These are phyloP conservation scores for Colletotrichum melonis DNA, from an alignment of 2,329 filamentous ascomycete species.

Conservation along the genomic window DNA sequence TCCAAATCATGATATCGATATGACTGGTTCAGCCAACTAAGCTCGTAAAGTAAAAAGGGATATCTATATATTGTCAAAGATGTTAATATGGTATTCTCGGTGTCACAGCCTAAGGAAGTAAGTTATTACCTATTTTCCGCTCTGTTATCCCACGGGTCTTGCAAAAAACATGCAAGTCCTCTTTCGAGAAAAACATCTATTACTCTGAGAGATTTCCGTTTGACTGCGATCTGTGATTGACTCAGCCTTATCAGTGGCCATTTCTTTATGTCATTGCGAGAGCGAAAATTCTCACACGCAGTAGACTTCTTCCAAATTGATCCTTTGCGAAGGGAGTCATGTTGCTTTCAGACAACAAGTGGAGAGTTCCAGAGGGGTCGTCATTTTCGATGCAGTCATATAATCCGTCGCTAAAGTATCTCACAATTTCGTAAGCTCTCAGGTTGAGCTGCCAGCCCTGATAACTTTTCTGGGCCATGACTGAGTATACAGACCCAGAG, in stretches of 20 bases:
- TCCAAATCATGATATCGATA: not conserved
- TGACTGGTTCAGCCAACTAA: accelerated
- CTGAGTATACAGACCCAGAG: not conserved
- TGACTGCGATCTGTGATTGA: not conserved
- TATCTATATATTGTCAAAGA: not conserved
- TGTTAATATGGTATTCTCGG: no score
- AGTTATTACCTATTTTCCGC: no score
- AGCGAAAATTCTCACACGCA: not conserved
- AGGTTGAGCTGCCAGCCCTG: conserved; percentile 6
- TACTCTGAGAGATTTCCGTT: accelerated
- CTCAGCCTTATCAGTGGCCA: not conserved
- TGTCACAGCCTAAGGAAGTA: no score
- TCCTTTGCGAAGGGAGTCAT: not conserved
- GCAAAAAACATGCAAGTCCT: not conserved
- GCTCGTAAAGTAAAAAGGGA: not conserved
- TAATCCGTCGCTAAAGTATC: accelerated
- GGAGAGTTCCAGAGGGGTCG: not conserved
- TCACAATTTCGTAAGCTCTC: not conserved
- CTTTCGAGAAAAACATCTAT: not conserved
- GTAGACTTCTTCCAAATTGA: accelerated
- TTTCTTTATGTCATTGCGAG: accelerated
- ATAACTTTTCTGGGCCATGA: not conserved
- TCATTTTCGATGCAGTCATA: accelerated
- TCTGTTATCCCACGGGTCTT: not conserved
- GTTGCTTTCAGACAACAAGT: not conserved